These are phyloP conservation scores for Neurospora tetraspora DNA, from an alignment of 495 filamentous ascomycete species.

Conservation along the genomic window DNA sequence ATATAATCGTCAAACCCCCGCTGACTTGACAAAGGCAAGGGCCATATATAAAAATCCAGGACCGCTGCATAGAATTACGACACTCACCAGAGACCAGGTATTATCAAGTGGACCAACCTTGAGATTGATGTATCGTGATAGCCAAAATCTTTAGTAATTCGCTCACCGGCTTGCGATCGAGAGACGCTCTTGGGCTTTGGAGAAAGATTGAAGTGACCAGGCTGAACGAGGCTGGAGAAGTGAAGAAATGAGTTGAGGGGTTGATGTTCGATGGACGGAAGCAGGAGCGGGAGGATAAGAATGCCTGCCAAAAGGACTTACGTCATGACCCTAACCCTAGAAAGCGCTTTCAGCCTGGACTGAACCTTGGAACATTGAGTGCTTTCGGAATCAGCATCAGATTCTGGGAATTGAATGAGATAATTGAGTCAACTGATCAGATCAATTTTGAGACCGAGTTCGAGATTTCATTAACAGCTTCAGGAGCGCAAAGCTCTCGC, in stretches of 20 bases:
- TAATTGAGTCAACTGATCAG: neutral
- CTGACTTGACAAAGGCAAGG: neutral
- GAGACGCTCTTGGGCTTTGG: slow-evolving; percentile 3
- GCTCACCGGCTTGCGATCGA: slow-evolving; percentile 3
- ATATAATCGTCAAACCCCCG: neutral
- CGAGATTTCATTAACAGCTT: neutral
- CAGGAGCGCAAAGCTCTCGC: neutral
- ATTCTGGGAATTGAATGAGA: neutral
- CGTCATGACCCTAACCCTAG: slow-evolving; percentile 16
- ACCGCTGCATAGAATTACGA: neutral
- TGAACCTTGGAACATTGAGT: neutral
- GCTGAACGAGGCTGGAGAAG: neutral
- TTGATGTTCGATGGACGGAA: neutral
- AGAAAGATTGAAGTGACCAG: neutral
- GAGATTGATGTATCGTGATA: neutral
- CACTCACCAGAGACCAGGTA: neutral
- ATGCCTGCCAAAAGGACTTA: neutral
- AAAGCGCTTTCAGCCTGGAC: neutral
- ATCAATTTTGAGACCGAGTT: neutral
- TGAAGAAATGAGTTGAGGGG: neutral
- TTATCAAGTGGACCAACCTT: neutral
- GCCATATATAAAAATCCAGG: neutral
- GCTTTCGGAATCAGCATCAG: neutral
- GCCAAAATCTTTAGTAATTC: neutral
- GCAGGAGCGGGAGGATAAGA: neutral